These are phyloP conservation scores for Penstemon davidsonii DNA, from an alignment of 257 asterid genomes.

Conservation along the genomic window DNA sequence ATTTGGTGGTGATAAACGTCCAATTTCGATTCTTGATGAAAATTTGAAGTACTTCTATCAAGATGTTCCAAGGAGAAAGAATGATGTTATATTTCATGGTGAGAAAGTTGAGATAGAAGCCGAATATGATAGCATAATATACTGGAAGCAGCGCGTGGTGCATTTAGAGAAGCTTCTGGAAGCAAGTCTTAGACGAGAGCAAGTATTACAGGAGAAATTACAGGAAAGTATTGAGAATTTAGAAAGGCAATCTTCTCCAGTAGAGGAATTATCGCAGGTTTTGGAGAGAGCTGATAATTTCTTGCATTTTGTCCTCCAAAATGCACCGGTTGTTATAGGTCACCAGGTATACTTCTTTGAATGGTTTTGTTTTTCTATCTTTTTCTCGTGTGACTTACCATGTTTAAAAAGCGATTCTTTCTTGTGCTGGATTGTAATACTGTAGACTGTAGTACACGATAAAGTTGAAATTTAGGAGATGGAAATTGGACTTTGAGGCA, in stretches of 20 bases:
- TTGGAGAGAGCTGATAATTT: constrained; percentile 82
- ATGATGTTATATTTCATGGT: constrained; percentile 42
- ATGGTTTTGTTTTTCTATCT: neutral
- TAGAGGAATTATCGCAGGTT: constrained; percentile 78
- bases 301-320: constrained; percentile 85
- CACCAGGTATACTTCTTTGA: constrained; percentile 57
- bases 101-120: constrained; percentile 59
- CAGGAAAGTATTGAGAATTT: constrained; percentile 81
- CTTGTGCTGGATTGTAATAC: neutral
- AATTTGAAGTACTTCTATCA: constrained; percentile 53
- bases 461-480: too few species aligned
- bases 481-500: too few species aligned
- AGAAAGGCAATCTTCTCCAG: constrained; percentile 80
- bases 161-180: constrained; percentile 69
- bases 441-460: too few species aligned
- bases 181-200: constrained; percentile 59
- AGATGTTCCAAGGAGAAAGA: constrained; percentile 57
- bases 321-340: constrained; percentile 92
- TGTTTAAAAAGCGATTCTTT: neutral
- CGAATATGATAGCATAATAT: constrained; percentile 57
- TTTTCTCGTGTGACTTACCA: neutral
- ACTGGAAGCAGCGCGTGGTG: constrained; percentile 75
- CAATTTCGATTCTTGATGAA: constrained; percentile 75
- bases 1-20: constrained; percentile 80
- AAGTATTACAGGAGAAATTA: constrained; percentile 56